These are phyloP conservation scores for Sarcomyxa edulis DNA, from an alignment of 768 basidiomycete genomes.

Conservation along the genomic window DNA sequence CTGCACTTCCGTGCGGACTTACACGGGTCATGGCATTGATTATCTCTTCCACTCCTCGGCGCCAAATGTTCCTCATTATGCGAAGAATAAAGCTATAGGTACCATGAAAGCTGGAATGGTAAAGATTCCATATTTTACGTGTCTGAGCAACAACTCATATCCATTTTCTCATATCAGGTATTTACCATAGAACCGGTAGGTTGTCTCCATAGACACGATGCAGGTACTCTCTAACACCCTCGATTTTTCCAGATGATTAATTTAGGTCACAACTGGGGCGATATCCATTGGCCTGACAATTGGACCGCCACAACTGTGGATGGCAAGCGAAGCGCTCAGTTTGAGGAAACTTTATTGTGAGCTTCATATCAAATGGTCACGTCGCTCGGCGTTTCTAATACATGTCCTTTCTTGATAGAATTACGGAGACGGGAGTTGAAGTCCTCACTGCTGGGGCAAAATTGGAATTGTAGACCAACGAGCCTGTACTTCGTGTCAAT, in stretches of 20 bases:
- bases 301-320: slow-evolving; percentile 96
- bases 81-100: slow-evolving; percentile 89
- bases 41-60: slow-evolving; percentile 77
- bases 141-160: slow-evolving; percentile 3
- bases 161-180: slow-evolving; percentile 24
- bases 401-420: slow-evolving; percentile 41
- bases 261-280: slow-evolving; percentile 70
- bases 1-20: slow-evolving; percentile 88
- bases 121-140: neutral
- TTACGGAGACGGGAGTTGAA: slow-evolving; percentile 89
- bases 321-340: slow-evolving; percentile 90
- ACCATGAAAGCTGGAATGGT: slow-evolving; percentile 95
- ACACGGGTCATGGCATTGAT: slow-evolving; percentile 90
- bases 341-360: slow-evolving; percentile 94
- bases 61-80: slow-evolving; percentile 93
- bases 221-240: no score
- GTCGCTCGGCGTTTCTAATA: slow-evolving; percentile 5
- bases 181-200: slow-evolving; percentile 81
- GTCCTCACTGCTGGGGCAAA: slow-evolving; percentile 61
- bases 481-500: no score
- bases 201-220: slow-evolving; percentile 3
- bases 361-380: slow-evolving; percentile 19
- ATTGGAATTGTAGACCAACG: slow-evolving; percentile 5
- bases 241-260: slow-evolving; percentile 77
- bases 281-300: slow-evolving; percentile 87